Base-by-base conservation (phyloP, 805 yeast species). In the Saturnispora quitensis region DNA sequence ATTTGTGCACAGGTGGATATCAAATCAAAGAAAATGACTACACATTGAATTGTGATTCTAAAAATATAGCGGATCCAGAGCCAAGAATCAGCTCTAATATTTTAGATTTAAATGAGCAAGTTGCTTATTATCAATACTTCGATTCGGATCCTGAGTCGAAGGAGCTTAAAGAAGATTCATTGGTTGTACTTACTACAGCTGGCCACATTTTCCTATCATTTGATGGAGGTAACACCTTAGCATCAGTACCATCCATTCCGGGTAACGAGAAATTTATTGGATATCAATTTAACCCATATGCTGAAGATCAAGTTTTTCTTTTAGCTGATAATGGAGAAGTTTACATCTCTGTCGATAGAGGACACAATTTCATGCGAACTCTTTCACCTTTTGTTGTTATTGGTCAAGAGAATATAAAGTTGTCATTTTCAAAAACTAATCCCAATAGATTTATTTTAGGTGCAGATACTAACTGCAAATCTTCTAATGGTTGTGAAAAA, bases 321-420 rank as follows among this genome's bases (percentile, higher is more conserved):
- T 54, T 82, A 44, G 79, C 89, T 0, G 64, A 71, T 2, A 59
- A 69, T 7, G 73, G 75, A 9, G 68, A 67, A 31, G 68, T 90
- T 15, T 83, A 76, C 59, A 63, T 73, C 22, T 84, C 97, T 1
- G 60, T 64, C 3, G 85, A 90, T 64, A 81, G 95, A 25, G 97
- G 86, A 15, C 68, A 69, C 52, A 64, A 73, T 1, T 88, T 86
- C 60, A 56, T 60, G 8, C 66, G 67, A 36, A 60, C 74, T 38
- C 62, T 69, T 5, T 40, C 57, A 0, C 61, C 62, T n/a, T 51
- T 53, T 45, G 71, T 80, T 7, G 91, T 91, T 2, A 66, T 77
- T 20, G 68, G 72, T 18, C 72, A 71, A 53, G 27, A 36, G 28
- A 66, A 67, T 35, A 58, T 60, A 31, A 56, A 78, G 1, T 61